Percentiles rank a stretch among this genome's conserved stretches.
phyloP scores from a whole-genome alignment of 2,329 filamentous ascomycete genomes.

The Monosporascus sp. region DNA sequence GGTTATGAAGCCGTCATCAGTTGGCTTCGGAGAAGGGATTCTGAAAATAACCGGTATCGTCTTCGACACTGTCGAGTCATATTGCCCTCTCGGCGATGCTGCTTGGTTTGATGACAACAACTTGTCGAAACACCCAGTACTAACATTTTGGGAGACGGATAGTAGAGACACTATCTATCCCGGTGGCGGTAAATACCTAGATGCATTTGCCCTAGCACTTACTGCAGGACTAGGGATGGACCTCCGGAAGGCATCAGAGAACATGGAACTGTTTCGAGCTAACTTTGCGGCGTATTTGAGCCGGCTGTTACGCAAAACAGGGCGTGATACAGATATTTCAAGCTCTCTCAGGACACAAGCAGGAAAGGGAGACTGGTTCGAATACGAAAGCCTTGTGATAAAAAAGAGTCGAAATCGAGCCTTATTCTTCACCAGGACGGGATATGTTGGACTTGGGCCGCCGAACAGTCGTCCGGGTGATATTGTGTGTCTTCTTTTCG shows the following conservation, averaged over 20 bases:
- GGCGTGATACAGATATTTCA: background rate
- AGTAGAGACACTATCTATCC: background rate
- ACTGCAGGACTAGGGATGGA: background rate
- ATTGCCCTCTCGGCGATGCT: background rate
- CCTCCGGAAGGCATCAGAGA: background rate
- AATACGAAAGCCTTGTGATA: background rate
- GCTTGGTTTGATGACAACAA: background rate
- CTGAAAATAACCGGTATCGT: background rate
- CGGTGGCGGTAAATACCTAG: background rate
- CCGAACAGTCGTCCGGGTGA: background rate
- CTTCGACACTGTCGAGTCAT: background rate
- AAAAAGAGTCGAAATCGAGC: background rate
- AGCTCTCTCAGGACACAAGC: background rate
- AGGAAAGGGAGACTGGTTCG: background rate
- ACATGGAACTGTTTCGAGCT: background rate
- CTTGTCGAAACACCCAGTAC: background rate
- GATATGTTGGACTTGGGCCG: background rate
- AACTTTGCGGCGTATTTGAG: background rate
- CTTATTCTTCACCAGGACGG: background rate
- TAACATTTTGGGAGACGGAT: background rate
- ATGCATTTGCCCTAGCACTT: background rate
- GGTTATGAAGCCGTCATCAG: background rate
- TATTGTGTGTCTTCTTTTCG: background rate
- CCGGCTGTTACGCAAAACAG: background rate
- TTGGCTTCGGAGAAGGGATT: background rate